Percentiles rank a stretch among this genome's conserved stretches.
phyloP scores from a whole-genome alignment of 2,329 filamentous ascomycete genomes.

The Cordyceps pruinosa region DNA sequence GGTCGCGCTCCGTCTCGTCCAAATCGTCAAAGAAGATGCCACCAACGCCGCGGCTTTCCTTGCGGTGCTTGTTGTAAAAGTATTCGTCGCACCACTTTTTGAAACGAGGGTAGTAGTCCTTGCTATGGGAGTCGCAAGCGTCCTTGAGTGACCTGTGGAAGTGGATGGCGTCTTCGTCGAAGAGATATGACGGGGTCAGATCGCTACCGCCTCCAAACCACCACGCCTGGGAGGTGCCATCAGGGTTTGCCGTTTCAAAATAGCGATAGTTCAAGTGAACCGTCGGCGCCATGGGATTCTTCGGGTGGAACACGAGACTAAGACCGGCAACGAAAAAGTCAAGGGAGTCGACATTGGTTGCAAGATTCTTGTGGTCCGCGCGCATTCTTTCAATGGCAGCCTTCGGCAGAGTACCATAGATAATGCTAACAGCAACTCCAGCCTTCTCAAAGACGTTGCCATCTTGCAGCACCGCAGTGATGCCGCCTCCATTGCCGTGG shows the following conservation, averaged over 20 bases:
- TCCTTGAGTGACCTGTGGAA: conserved; percentile 94
- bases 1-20: conserved; percentile 77
- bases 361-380: conserved; percentile 87
- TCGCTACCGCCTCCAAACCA: conserved; percentile 98
- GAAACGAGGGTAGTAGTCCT: conserved; percentile 85
- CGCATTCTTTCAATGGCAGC: conserved; percentile 89
- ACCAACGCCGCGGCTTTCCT: conserved; percentile 79
- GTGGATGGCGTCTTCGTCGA: conserved; percentile 93
- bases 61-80: conserved; percentile 88
- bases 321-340: conserved; percentile 94
- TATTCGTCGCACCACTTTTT: conserved; percentile 99
- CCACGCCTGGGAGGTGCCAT: conserved; percentile 80
- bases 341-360: conserved; percentile 68
- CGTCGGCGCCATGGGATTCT: conserved; percentile 94
- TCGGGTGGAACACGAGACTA: conserved; percentile 86
- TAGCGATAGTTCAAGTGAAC: conserved; percentile 98
- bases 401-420: conserved; percentile 85
- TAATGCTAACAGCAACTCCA: conserved; percentile 88
- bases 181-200: conserved; percentile 86
- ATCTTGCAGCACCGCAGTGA: conserved; percentile 90
- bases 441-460: conserved; percentile 97
- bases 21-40: conserved; percentile 99
- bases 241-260: conserved; percentile 87
- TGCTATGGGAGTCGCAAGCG: conserved; percentile 88
- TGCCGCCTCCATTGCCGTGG: conserved; percentile 86